A percentile compares a stretch with the other conserved stretches of the same genome.
phyloP scores from a whole-genome alignment of 1,284 basidiomycete species.

The Agaricales sp. region DNA sequence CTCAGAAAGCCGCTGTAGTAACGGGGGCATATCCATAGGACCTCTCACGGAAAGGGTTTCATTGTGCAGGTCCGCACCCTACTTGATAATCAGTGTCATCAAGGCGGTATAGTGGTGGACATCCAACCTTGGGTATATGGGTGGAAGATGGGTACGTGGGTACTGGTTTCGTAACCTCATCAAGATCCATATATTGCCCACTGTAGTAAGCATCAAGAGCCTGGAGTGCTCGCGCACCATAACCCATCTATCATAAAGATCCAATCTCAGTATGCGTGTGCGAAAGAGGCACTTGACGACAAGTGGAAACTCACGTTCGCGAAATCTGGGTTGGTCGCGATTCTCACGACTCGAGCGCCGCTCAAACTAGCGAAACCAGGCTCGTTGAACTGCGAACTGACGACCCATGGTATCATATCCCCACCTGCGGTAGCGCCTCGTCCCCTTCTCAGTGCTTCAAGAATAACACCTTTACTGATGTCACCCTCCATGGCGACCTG shows the following conservation, averaged over 20 bases:
- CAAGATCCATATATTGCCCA: slow-evolving; percentile 86
- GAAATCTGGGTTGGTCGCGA: slow-evolving; percentile 97
- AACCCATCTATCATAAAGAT: slow-evolving; percentile 71
- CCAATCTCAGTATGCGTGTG: no score
- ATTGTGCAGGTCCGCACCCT: slow-evolving; percentile 49
- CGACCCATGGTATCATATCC: slow-evolving; percentile 97
- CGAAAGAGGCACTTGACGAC: background rate
- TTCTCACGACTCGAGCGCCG: slow-evolving; percentile 86
- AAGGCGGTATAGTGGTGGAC: background rate
- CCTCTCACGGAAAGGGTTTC: slow-evolving; percentile 74
- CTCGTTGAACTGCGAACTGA: slow-evolving; percentile 97
- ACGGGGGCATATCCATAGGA: slow-evolving; percentile 79
- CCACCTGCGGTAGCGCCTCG: slow-evolving; percentile 80
- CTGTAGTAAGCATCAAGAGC: slow-evolving; percentile 87
- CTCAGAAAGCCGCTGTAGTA: slow-evolving; percentile 87
- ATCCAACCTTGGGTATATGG: slow-evolving; percentile 46
- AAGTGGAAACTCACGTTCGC: slow-evolving; percentile 48
- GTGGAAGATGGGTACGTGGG: slow-evolving; percentile 54
- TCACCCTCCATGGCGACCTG: slow-evolving; percentile 96
- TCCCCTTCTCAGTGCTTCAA: slow-evolving; percentile 67
- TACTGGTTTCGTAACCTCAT: slow-evolving; percentile 53
- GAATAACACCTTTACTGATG: slow-evolving; percentile 79
- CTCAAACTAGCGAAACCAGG: slow-evolving; percentile 88
- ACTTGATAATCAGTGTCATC: background rate
- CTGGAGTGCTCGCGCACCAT: slow-evolving; percentile 87